A percentile compares a stretch with the other conserved stretches of the same genome.
Evolutionary conservation across 2,329 filamentous ascomycete species (phyloP).

Genomic region (Fusarium coicis): DNA sequence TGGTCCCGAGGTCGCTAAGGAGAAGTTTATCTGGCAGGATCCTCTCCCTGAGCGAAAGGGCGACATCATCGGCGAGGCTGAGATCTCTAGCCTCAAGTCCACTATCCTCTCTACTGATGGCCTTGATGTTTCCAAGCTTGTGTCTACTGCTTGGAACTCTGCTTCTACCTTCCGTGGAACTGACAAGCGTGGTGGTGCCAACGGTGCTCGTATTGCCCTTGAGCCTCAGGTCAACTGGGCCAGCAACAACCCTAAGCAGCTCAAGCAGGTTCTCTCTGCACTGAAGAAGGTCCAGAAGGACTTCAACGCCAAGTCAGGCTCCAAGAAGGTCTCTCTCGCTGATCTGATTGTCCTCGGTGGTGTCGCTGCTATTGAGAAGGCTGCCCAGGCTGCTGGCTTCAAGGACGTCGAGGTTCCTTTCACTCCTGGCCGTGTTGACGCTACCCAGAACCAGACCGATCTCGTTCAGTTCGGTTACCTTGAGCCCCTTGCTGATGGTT

Average conservation of each 20-base stretch:
- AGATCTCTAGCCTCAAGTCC: slow-evolving; percentile 74
- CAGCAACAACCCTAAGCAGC: slow-evolving; percentile 77
- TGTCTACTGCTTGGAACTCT: slow-evolving; percentile 75
- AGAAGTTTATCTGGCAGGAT: slow-evolving; percentile 80
- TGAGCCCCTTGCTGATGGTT: slow-evolving; percentile 77
- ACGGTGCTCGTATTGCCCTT: slow-evolving; percentile 81
- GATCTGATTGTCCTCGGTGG: slow-evolving; percentile 84
- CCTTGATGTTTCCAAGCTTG: slow-evolving; percentile 68
- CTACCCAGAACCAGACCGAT: slow-evolving; percentile 78
- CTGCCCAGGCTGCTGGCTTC: slow-evolving; percentile 59
- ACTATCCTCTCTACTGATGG: slow-evolving; percentile 70
- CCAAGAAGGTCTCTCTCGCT: slow-evolving; percentile 80
- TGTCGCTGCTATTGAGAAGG: slow-evolving; percentile 77
- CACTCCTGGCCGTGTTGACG: slow-evolving; percentile 77
- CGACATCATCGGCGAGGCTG: slow-evolving; percentile 68
- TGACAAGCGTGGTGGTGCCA: slow-evolving; percentile 86
- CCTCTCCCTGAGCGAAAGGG: slow-evolving; percentile 71
- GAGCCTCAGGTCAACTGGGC: slow-evolving; percentile 77
- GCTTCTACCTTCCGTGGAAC: slow-evolving; percentile 78
- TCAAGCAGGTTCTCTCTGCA: slow-evolving; percentile 68
- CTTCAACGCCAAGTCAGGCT: slow-evolving; percentile 64
- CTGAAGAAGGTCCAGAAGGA: slow-evolving; percentile 73
- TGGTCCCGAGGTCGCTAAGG: slow-evolving; percentile 77
- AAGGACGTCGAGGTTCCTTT: slow-evolving; percentile 72
- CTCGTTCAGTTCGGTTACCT: slow-evolving; percentile 71